These are phyloP conservation scores for Mycena amicta DNA, from an alignment of 768 basidiomycete species.

Conservation along the genomic window DNA sequence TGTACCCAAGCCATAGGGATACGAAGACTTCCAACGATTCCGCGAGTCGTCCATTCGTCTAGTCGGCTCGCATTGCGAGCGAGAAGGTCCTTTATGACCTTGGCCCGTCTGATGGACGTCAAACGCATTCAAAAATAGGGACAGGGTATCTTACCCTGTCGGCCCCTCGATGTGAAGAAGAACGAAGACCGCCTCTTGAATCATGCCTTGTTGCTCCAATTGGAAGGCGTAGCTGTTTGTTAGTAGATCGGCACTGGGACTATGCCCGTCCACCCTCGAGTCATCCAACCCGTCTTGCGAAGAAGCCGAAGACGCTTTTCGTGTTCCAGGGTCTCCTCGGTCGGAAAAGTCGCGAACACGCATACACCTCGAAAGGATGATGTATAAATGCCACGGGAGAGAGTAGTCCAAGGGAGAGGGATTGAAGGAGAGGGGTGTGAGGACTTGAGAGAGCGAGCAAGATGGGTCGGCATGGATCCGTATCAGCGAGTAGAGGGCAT, in stretches of 20 bases:
- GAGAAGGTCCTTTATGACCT: conserved; percentile 80
- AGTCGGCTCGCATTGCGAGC: conserved; percentile 65
- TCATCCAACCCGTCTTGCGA: conserved; percentile 46
- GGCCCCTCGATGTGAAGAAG: conserved; percentile 85
- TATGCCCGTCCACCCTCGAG: conserved; percentile 69
- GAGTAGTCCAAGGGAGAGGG: conserved; percentile 79
- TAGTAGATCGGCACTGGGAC: conserved; percentile 79
- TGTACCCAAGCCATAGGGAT: conserved; percentile 88
- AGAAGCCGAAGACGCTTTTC: conserved; percentile 25
- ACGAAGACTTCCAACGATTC: conserved; percentile 73
- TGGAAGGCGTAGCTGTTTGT: conserved; percentile 86
- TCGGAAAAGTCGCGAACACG: conserved; percentile 88
- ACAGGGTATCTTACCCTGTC: conserved; percentile 59
- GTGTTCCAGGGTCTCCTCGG: conserved; percentile 53
- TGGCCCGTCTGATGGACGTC: conserved; percentile 62
- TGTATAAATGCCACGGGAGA: conserved; percentile 91
- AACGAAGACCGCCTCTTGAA: conserved; percentile 88
- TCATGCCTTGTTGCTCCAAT: conserved; percentile 76
- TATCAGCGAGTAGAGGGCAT: conserved; percentile 83
- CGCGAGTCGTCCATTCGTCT: conserved; percentile 74
- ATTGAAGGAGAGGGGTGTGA: conserved; percentile 74
- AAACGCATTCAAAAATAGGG: conserved; percentile 2
- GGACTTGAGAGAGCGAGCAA: conserved; percentile 66
- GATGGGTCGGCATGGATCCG: conserved; percentile 74
- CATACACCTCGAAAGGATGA: conserved; percentile 82